A percentile compares a stretch with the other conserved stretches of the same genome.
These are phyloP conservation scores for Amyloporia xantha DNA, from an alignment of 768 basidiomycete genomes.

Conservation along the genomic window DNA sequence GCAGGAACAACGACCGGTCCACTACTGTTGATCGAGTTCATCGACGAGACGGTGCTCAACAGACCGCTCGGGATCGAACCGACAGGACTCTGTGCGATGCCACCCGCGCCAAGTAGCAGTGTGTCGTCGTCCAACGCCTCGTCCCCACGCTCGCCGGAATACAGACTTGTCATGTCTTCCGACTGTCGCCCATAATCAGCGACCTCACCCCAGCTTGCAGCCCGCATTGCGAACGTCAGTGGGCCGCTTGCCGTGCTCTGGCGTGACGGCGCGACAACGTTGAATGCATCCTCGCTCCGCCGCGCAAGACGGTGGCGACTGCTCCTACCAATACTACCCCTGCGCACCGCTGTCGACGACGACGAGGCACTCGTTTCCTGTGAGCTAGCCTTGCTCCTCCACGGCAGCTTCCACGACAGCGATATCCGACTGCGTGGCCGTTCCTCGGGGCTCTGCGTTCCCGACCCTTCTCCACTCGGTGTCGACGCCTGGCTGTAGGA, in stretches of 20 bases:
- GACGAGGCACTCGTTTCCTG: not conserved
- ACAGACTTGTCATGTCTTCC: slow-evolving; percentile 38
- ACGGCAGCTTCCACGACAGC: slow-evolving; percentile 8
- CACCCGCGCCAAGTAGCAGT: slow-evolving; percentile 46
- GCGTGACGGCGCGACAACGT: slow-evolving; percentile 23
- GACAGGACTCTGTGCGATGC: slow-evolving; percentile 27
- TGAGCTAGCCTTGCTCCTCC: not conserved
- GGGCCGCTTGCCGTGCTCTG: slow-evolving; percentile 21
- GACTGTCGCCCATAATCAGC: slow-evolving; percentile 31
- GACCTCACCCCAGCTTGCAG: slow-evolving; percentile 59
- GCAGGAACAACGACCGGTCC: not conserved
- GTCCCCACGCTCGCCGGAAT: slow-evolving; percentile 34
- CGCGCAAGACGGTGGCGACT: slow-evolving; percentile 15
- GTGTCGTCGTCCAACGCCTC: slow-evolving; percentile 45
- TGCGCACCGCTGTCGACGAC: not conserved
- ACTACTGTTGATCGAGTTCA: slow-evolving; percentile 13
- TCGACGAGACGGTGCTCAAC: slow-evolving; percentile 23
- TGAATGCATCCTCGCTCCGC: slow-evolving; percentile 43
- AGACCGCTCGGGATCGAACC: slow-evolving; percentile 19
- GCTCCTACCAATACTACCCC: slow-evolving; percentile 5
- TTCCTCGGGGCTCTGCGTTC: slow-evolving; percentile 14
- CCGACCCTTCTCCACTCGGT: slow-evolving; percentile 8
- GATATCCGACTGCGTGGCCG: slow-evolving; percentile 18
- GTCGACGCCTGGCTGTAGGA: slow-evolving; percentile 20
- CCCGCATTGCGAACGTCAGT: slow-evolving; percentile 45